These are phyloP conservation scores for Zygotorulaspora mrakii DNA, from an alignment of 1,139 yeast genomes.

Conservation along the genomic window DNA sequence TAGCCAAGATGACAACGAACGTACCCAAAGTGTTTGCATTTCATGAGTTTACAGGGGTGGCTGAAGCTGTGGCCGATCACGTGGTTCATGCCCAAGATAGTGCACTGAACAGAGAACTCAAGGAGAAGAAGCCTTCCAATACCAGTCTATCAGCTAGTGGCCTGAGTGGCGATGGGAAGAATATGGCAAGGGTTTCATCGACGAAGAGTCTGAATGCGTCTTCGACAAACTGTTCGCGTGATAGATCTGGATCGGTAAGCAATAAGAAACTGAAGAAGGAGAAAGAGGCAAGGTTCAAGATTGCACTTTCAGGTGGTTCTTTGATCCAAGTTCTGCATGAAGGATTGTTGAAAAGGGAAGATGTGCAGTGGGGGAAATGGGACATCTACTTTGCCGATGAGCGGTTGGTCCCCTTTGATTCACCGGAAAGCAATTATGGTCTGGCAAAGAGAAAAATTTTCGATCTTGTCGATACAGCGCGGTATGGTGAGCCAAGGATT, in stretches of 20 bases:
- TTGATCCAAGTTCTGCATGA: conserved; percentile 79
- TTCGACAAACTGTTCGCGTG: conserved; percentile 12
- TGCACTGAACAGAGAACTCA: conserved; percentile 28
- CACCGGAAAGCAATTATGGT: conserved; percentile 85
- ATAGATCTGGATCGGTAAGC: conserved; percentile 10
- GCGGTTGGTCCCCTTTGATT: conserved; percentile 83
- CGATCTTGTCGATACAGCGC: conserved; percentile 53
- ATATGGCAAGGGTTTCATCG: conserved; percentile 17
- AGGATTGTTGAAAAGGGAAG: conserved; percentile 71
- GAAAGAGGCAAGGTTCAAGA: conserved; percentile 67
- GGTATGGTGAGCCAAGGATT: conserved; percentile 59
- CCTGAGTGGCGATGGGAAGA: conserved; percentile 6
- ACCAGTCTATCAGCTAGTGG: conserved; percentile 16
- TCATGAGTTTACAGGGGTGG: conserved; percentile 84
- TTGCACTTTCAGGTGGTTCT: conserved; percentile 92
- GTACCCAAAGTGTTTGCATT: conserved; percentile 90
- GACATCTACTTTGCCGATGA: conserved; percentile 96
- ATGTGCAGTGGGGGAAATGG: conserved; percentile 91
- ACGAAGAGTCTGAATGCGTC: conserved; percentile 18
- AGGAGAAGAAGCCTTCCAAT: conserved; percentile 25
- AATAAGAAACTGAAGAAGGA: conserved; percentile 34
- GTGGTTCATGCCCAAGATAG: conserved; percentile 74
- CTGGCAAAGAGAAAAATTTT: conserved; percentile 78
- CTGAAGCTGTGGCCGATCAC: conserved; percentile 92
- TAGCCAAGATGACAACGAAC: conserved; percentile 68